Evolutionary conservation across 2,329 filamentous ascomycete species (phyloP).

Genomic region (Cladobotryum mycophilum): DNA sequence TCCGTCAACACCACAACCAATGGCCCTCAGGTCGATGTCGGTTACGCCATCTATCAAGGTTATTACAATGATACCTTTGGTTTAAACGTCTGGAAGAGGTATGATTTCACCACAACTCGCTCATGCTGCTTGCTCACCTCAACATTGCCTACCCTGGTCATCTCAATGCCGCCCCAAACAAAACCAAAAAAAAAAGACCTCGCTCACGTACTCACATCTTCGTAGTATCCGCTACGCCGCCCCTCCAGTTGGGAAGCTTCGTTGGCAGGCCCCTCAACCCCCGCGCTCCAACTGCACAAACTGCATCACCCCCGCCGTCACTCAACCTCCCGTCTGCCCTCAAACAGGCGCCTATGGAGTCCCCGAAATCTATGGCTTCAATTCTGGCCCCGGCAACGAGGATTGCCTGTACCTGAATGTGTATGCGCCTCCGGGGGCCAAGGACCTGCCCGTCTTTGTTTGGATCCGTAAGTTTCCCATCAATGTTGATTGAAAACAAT

Average conservation of each 20-base stretch:
- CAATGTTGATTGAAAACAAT: too few species aligned
- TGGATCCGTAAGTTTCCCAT: conserved; percentile 36
- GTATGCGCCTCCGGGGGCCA: conserved; percentile 33
- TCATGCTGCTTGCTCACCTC: background rate
- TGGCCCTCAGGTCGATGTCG: conserved; percentile 21
- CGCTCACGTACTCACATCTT: background rate
- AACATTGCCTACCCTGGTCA: background rate
- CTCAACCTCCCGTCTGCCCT: conserved; percentile 24
- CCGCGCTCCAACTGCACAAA: background rate
- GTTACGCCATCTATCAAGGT: conserved; percentile 41
- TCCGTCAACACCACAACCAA: background rate
- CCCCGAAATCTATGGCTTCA: conserved; percentile 17
- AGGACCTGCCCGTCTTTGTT: conserved; percentile 37
- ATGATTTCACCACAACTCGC: conserved; percentile 5
- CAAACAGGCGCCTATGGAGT: conserved; percentile 24
- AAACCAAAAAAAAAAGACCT: too few species aligned
- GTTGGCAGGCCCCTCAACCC: conserved; percentile 35
- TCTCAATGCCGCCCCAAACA: background rate
- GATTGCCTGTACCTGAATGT: conserved; percentile 43
- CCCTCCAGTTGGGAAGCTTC: conserved; percentile 35
- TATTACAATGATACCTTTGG: conserved; percentile 30
- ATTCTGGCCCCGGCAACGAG: conserved; percentile 28
- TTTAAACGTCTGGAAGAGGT: conserved; percentile 42
- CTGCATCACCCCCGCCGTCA: conserved; percentile 18
- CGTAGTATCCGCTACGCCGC: conserved; percentile 39